Evolutionary conservation across 768 basidiomycete species (phyloP), one percentile per base, ranked within the genome.

Genomic region (Melanogaster broomeanus): DNA sequence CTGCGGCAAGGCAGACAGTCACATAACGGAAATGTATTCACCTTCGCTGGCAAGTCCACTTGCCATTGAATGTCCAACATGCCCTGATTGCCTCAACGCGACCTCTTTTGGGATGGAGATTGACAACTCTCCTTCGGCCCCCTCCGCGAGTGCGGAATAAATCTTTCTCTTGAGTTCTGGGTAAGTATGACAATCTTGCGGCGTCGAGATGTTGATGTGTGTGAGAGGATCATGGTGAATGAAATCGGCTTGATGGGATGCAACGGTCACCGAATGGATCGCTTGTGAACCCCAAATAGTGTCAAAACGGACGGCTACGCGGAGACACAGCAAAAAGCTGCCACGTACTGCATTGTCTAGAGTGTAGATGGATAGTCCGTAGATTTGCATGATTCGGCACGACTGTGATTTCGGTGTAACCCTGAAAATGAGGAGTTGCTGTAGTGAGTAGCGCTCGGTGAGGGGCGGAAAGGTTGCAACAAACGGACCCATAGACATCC

Each of bases 41-140:
- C 87, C 81, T 72, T 89, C 87, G 53, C 79, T 83, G 19, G 74
- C 70, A 28, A 80, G 68, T 27, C 69, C 62, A 25, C 76, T 77
- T 10, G 74, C 60, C 53, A 60, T 54, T 21, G 64, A 52, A 39
- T 71, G 59, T 34, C 70, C 61, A 22, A 75, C 58, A 55, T 76
- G 77, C 24, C 79, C 79, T 27, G 83, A 82, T 53, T 80, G 83
- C 69, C 75, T 86, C 61, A 87, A 70, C 45, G 80, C 74, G 16
- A 88, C 84, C 52, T 88, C 87, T 60, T 76, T 77, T 9, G 90
- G 90, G 53, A 98, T 84, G 11, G 86, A 82, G 60, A 99, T 92
- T 6, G 93, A 92, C 28, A 99, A 67, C 70, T 98, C 97, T 51
- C 96, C 97, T 67, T 98, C 93, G 58, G 96, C 93, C 38, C 85